phyloP scores from a whole-genome alignment of 768 basidiomycete genomes.

The Xerocomellus dryophilus region DNA sequence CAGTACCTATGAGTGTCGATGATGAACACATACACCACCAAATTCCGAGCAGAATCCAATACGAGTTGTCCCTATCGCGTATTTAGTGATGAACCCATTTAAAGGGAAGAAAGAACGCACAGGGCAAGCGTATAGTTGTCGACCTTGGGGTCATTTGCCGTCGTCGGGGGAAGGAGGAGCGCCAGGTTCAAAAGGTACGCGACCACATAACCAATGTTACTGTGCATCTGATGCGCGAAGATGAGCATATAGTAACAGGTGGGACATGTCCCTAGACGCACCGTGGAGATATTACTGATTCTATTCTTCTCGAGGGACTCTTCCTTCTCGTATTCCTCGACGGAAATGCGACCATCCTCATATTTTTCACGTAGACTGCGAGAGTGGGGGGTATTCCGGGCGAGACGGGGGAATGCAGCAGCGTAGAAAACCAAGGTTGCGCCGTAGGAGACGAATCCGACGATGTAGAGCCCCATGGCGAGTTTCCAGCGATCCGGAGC shows the following conservation, averaged over 20 bases:
- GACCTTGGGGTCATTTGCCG: conserved; percentile 46
- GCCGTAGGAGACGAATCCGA: conserved; percentile 76
- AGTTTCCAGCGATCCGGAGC: conserved; percentile 68
- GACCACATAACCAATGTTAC: conserved; percentile 71
- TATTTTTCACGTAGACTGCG: conserved; percentile 52
- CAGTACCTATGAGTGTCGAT: no score
- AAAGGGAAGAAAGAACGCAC: no score
- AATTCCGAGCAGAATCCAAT: no score
- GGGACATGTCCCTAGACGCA: conserved; percentile 28
- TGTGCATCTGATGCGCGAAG: conserved; percentile 51
- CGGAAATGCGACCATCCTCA: conserved; percentile 54
- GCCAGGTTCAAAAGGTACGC: conserved; percentile 66
- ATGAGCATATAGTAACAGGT: not conserved
- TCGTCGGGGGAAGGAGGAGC: conserved; percentile 54
- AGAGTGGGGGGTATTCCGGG: conserved; percentile 69
- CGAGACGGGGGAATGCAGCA: conserved; percentile 75
- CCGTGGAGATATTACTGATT: conserved; percentile 83
- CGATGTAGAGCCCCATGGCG: conserved; percentile 77
- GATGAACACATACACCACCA: no score
- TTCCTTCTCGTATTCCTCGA: conserved; percentile 66
- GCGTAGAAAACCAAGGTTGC: conserved; percentile 81
- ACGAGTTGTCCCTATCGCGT: no score
- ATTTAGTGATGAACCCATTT: no score
- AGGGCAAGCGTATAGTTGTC: no score
- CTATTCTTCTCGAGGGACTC: conserved; percentile 82